Base-by-base conservation (phyloP, 1,284 basidiomycete genomes). In the Xerocomus minutiporus region DNA sequence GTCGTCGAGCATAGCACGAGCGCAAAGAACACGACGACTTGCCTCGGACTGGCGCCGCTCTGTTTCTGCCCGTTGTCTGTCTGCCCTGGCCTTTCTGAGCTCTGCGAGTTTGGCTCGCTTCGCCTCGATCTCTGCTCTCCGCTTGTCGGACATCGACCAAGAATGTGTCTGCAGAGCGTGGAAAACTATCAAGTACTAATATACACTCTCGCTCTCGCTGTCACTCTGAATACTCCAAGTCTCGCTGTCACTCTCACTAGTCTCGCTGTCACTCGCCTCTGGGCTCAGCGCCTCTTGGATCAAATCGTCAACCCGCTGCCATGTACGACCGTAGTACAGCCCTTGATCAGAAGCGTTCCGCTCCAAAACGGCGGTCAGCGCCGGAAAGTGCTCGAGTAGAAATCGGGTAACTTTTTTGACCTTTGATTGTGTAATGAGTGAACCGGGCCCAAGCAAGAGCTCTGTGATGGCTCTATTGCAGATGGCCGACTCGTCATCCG, bases 101-200 rank as follows among this genome's bases (percentile, higher is more conserved):
- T 94, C 91, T 45, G 84, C 91, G 40, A 98, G 84, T 70, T 93
- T 94, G 7, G 85, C 83, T 55, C 87, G 79, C 73, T 98, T 99
- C 39, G 88, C 91, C 71, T 95, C 93, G 57, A 98, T 91, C 73
- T 97, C 94, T 62, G 86, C 81, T 62, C 84, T 72, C 38, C 86
- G 77, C 65, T 74, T 75, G 54, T 80, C 78, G 31, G 78, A 77
- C 73, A 77, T 46, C 20, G 34, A 13, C 17, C 13, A 13, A 26
- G 3, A 8, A 8, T 8, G 8, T 8, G 28, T 29, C 7, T 8
- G 6, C 28, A 34, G 20, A 52, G 43, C 59, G 63, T 65, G 61
- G 61, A 57, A 62, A 61, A 58, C 31, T 7, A 38, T 8, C 6
- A 15, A 36, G n/a, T 17, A 38, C 38, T 39, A 39, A 17, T 23